Evolutionary conservation across 2,329 filamentous ascomycete genomes (phyloP).

Genomic region (Trichoderma simmonsii): DNA sequence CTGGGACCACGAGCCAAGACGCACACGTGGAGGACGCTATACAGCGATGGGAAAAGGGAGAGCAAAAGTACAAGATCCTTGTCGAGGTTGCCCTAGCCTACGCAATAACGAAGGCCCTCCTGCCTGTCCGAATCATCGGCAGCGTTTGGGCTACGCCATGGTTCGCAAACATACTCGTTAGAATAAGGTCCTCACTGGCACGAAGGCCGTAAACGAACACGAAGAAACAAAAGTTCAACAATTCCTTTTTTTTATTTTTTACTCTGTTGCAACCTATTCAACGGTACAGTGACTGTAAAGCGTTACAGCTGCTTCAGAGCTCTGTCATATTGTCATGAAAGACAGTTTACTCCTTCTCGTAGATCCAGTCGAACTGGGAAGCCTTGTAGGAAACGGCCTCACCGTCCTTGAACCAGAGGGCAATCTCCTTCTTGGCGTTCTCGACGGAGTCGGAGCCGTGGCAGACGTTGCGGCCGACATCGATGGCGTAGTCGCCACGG

Average conservation of each 20-base stretch:
- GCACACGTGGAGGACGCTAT: slow-evolving; percentile 28
- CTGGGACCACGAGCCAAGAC: slow-evolving; percentile 20
- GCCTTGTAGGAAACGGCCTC: slow-evolving; percentile 85
- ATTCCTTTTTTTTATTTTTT: slow-evolving; percentile 26
- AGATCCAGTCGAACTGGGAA: slow-evolving; percentile 88
- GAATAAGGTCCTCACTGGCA: slow-evolving; percentile 32
- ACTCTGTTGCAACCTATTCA: slow-evolving; percentile 21
- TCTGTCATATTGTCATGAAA: neutral
- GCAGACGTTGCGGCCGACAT: slow-evolving; percentile 93
- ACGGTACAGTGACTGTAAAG: neutral
- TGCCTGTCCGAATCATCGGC: slow-evolving; percentile 71
- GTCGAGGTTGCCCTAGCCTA: slow-evolving; percentile 82
- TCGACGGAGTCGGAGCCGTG: slow-evolving; percentile 99
- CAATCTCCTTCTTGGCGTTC: slow-evolving; percentile 99
- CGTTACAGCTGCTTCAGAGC: neutral
- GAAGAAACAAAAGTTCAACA: neutral
- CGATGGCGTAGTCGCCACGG: slow-evolving; percentile 87
- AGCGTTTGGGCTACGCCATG: slow-evolving; percentile 91
- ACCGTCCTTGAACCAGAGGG: slow-evolving; percentile 91
- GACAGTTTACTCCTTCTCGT: slow-evolving; percentile 71
- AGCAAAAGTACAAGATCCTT: slow-evolving; percentile 54
- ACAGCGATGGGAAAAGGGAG: slow-evolving; percentile 37
- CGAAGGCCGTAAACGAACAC: slow-evolving; percentile 26
- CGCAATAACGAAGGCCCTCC: slow-evolving; percentile 79
- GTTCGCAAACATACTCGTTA: slow-evolving; percentile 70